Evolutionary conservation across 768 basidiomycete species (phyloP).

Genomic region (Kondoa malvinella): DNA sequence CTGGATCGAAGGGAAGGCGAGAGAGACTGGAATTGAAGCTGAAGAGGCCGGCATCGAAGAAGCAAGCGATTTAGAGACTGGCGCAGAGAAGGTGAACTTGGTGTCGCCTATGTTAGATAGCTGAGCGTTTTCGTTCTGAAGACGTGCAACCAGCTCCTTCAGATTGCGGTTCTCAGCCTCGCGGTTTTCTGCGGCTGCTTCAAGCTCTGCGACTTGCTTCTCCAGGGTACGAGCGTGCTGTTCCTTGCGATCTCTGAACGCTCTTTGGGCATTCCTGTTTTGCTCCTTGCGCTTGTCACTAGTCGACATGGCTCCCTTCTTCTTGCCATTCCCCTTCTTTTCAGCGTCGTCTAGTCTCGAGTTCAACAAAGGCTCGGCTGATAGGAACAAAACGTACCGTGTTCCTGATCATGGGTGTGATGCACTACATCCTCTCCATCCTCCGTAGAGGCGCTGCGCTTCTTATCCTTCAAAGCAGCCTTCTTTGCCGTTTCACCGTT

Average conservation of each 20-base stretch:
- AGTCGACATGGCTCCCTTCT: conserved; percentile 5
- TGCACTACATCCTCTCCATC: neutral
- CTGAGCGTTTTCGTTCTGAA: conserved; percentile 3
- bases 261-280: conserved; percentile 89
- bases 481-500: neutral
- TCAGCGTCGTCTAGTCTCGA: neutral
- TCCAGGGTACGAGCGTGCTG: conserved; percentile 56
- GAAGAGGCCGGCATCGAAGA: neutral
- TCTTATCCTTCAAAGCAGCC: conserved; percentile 1
- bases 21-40: neutral
- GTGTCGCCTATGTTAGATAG: neutral
- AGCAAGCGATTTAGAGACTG: neutral
- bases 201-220: conserved; percentile 13
- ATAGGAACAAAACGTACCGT: neutral
- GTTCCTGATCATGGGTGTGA: conserved; percentile 2
- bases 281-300: conserved; percentile 20
- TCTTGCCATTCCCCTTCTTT: neutral
- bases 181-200: conserved; percentile 3
- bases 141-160: conserved; percentile 10
- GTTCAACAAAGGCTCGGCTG: neutral
- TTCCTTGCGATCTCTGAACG: conserved; percentile 92
- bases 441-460: too few species aligned
- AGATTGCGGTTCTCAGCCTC: conserved; percentile 15
- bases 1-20: neutral
- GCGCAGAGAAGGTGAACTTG: conserved; percentile 4